Base-by-base conservation (phyloP, 352 stramenopile species). In the Phytopythium vexans region DNA sequence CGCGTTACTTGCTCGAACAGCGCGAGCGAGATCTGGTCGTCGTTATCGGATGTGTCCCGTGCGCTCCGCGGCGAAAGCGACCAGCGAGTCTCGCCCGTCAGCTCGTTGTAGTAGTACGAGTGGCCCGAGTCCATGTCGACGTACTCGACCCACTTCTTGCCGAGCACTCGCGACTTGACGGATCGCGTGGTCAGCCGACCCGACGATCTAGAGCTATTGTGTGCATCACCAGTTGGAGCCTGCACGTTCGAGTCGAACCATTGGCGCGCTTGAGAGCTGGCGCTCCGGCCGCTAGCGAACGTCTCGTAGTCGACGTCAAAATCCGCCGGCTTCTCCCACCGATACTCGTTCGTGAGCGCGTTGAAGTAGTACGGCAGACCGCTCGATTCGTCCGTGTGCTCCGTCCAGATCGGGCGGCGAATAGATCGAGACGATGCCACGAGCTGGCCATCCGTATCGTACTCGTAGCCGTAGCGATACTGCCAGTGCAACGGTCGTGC, bases 61-160 rank as follows among this genome's bases (percentile, higher is more conserved):
- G 82, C 78, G 49, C 77, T 92, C 3, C 79, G 74, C 16, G 84
- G 84, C 5, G 82, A 90, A 14, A 94, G 62, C 16, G 82, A 92
- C 89, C 88, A 97, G 45, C 83, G 71, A 6, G 73, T 81, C 59
- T 97, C 83, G 31, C 93, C 79, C 21, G 80, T 97, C 53, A 89
- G 72, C 52, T 88, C 86, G 54, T 97, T 97, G 68, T 92, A 95
- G 54, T 97, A 97, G 63, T 94, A 97, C 37, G 92, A 80, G 58
- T 95, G 69, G 27, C 78, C 77, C 10, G 78, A 91, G 37, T 86
- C 83, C 3, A 68, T 52, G 55, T 97, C 86, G 27, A 90, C 60
- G 42, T 77, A 70, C 54, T 97, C 86, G 43, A 94, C 60, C 90
- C 90, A 97, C 40, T 88, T 88, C 46, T 75, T 77, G 14, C 77